A percentile compares a stretch with the other conserved stretches of the same genome.
Conservation (phyloP, 177 flowering plant species). For the Tripterygium wilfordii region DNA sequence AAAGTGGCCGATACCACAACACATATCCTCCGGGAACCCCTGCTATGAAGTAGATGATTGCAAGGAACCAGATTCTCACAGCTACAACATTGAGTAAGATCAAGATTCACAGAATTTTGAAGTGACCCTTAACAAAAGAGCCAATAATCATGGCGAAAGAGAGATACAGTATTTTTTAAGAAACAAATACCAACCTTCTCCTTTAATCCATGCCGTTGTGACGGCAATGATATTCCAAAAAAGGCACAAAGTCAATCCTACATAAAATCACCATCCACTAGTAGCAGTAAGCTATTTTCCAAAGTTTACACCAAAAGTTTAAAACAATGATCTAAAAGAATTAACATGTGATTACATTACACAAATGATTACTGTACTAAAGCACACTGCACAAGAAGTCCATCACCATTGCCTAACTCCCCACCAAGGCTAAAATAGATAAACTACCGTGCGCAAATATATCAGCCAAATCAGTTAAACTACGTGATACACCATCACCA, state of each 20-base stretch:
- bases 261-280: slow-evolving; percentile 7
- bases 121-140: too few species aligned
- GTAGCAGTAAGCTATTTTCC: background rate
- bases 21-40: slow-evolving; percentile 93
- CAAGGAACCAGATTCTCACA: slow-evolving; percentile 81
- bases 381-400: too few species aligned
- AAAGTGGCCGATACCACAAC: slow-evolving; percentile 95
- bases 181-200: slow-evolving; percentile 82
- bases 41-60: slow-evolving; percentile 81
- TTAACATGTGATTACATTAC: too few species aligned
- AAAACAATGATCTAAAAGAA: too few species aligned
- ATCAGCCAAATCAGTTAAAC: too few species aligned
- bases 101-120: background rate
- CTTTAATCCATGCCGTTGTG: slow-evolving; percentile 42
- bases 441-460: too few species aligned
- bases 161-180: background rate
- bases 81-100: slow-evolving; percentile 29
- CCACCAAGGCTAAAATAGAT: too few species aligned
- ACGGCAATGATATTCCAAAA: slow-evolving; percentile 29
- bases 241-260: slow-evolving; percentile 31
- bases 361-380: too few species aligned
- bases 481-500: too few species aligned
- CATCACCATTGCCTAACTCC: too few species aligned
- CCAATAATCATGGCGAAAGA: too few species aligned
- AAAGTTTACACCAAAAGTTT: background rate